Percentiles rank a stretch among this genome's conserved stretches.
These are phyloP conservation scores for Elaeis guineensis DNA, from an alignment of 176 grass and related monocot species.

Conservation along the genomic window DNA sequence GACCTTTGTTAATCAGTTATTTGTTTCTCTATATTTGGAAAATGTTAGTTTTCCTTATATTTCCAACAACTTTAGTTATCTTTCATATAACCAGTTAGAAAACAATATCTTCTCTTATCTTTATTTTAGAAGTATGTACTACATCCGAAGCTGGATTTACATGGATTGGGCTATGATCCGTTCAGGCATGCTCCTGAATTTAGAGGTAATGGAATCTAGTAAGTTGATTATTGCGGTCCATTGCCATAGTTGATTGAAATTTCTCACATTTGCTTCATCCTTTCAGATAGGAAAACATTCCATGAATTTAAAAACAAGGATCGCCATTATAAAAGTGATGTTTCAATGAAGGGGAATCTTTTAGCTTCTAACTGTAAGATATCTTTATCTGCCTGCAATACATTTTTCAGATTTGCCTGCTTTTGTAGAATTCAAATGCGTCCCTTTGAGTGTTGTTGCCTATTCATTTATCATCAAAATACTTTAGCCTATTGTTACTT, in stretches of 20 bases:
- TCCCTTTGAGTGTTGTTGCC: too few species aligned
- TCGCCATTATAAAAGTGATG: conserved; percentile 36
- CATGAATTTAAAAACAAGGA: conserved; percentile 38
- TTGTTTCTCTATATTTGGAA: too few species aligned
- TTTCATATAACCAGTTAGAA: too few species aligned
- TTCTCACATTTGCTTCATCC: conserved; percentile 8
- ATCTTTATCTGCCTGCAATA: conserved; percentile 2
- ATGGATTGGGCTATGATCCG: conserved; percentile 96
- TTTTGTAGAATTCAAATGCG: too few species aligned
- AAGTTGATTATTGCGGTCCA: neutral
- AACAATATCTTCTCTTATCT: conserved; percentile 3
- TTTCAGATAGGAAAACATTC: conserved; percentile 72
- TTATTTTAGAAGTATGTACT: conserved; percentile 61
- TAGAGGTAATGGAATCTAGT: conserved; percentile 41
- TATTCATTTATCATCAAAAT: too few species aligned
- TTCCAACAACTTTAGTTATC: too few species aligned
- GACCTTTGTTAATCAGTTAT: too few species aligned
- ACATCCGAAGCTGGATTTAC: conserved; percentile 83
- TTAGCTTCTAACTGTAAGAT: conserved; percentile 76
- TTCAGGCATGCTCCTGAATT: conserved; percentile 95
- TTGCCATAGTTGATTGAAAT: neutral
- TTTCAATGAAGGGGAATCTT: conserved; percentile 37
- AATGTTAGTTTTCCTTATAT: too few species aligned
- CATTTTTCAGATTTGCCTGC: too few species aligned
- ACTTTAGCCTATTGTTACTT: neutral